These are phyloP conservation scores for Cercospora sp. DNA, from an alignment of 2,329 filamentous ascomycete genomes.

Conservation along the genomic window DNA sequence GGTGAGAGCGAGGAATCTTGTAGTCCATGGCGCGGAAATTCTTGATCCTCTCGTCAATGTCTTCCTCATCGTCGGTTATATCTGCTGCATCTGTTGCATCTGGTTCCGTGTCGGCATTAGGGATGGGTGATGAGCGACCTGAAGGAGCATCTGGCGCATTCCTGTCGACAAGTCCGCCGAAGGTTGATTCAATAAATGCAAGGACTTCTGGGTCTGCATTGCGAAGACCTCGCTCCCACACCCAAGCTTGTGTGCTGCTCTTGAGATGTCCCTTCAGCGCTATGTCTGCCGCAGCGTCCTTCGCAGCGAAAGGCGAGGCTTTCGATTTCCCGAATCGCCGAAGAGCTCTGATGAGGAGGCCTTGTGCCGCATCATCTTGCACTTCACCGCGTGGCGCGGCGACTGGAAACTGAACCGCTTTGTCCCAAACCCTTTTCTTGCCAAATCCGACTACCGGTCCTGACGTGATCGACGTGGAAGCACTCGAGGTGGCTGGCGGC, in stretches of 20 bases:
- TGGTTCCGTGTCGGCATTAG: not conserved
- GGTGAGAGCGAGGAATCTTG: not conserved
- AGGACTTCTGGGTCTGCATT: not conserved
- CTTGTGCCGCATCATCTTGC: not conserved
- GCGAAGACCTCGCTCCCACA: not conserved
- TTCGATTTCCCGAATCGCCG: not conserved
- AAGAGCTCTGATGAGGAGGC: slow-evolving; percentile 8
- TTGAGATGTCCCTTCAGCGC: not conserved
- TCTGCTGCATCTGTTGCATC: not conserved
- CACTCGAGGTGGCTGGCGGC: not conserved
- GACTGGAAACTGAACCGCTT: not conserved
- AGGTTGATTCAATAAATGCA: not conserved
- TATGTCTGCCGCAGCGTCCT: not conserved
- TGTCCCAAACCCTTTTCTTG: not conserved
- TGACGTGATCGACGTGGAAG: not conserved
- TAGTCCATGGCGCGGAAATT: not conserved
- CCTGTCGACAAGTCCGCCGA: not conserved
- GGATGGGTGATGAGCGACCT: not conserved
- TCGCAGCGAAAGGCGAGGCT: not conserved
- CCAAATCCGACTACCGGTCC: not conserved
- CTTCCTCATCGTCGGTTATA: not conserved
- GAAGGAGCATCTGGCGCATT: not conserved
- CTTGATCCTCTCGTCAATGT: not conserved
- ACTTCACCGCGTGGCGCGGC: not conserved
- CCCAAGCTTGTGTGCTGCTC: not conserved